These are phyloP conservation scores for Fraxinus sp. DNA, from an alignment of 305 asterid genomes.

Conservation along the genomic window DNA sequence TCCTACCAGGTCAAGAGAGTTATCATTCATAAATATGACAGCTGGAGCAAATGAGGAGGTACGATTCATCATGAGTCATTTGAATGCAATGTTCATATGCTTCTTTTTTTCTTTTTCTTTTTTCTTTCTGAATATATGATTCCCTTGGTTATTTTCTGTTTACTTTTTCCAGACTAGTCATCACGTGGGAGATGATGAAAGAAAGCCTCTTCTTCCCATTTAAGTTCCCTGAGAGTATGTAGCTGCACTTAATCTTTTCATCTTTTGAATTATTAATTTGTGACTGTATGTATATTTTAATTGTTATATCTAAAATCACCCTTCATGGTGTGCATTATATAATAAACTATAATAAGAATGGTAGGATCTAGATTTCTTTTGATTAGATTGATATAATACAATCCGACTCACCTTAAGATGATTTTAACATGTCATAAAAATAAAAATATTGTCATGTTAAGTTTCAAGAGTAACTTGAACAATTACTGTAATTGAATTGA, in stretches of 20 bases:
- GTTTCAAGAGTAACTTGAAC: neutral
- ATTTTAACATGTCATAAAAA: neutral
- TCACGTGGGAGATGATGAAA: constrained; percentile 69
- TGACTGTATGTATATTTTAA: neutral
- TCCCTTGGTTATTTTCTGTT: constrained; percentile 21
- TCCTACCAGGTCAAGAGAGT: constrained; percentile 61
- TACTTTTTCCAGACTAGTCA: constrained; percentile 70
- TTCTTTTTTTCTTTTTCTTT: neutral
- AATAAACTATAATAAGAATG: neutral
- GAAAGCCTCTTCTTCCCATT: constrained; percentile 84
- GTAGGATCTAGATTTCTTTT: neutral
- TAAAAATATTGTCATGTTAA: neutral
- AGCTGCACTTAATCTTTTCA: constrained; percentile 15
- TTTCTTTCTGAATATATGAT: neutral
- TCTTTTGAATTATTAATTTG: constrained; percentile 14
- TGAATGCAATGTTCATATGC: constrained; percentile 7
- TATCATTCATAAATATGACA: constrained; percentile 74
- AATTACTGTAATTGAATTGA: neutral
- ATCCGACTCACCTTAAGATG: neutral
- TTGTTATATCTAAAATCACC: neutral
- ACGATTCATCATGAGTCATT: constrained; percentile 27
- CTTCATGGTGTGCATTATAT: neutral
- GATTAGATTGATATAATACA: neutral
- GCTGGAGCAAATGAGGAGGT: constrained; percentile 92
- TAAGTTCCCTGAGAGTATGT: constrained; percentile 41